phyloP scores from a whole-genome alignment of 331 rosid species.

The Malus hybrid region DNA sequence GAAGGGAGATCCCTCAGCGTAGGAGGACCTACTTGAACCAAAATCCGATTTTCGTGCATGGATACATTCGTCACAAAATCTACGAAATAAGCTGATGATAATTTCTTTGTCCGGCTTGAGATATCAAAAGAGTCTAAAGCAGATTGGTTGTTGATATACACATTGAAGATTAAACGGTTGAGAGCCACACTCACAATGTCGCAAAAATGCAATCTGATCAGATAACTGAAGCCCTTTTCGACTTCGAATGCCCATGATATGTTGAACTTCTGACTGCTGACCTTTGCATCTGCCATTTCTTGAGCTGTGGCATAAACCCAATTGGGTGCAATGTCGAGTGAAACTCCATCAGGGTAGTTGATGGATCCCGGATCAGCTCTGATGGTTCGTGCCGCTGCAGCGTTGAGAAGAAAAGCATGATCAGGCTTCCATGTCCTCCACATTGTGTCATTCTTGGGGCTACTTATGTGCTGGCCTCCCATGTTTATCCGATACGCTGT shows the following conservation, averaged over 20 bases:
- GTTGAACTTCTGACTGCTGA: slow-evolving; percentile 29
- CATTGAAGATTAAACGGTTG: slow-evolving; percentile 34
- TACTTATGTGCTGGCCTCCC: slow-evolving; percentile 22
- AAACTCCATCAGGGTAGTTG: slow-evolving; percentile 26
- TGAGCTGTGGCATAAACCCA: slow-evolving; percentile 40
- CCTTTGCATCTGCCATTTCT: slow-evolving; percentile 37
- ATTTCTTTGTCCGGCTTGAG: slow-evolving; percentile 21
- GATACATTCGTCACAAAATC: slow-evolving; percentile 26
- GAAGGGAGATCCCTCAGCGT: slow-evolving; percentile 14
- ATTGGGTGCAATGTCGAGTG: slow-evolving; percentile 32
- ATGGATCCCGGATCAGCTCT: slow-evolving; percentile 15
- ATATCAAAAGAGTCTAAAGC: slow-evolving; percentile 27
- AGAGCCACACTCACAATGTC: slow-evolving; percentile 23
- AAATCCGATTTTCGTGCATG: slow-evolving; percentile 8
- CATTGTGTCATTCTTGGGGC: too few species aligned
- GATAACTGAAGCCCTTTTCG: slow-evolving; percentile 28
- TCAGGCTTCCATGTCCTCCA: slow-evolving; percentile 33
- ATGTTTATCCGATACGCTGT: slow-evolving; percentile 32
- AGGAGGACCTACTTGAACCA: slow-evolving; percentile 43
- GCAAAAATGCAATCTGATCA: slow-evolving; percentile 42
- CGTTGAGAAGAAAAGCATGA: slow-evolving; percentile 19
- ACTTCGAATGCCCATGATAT: slow-evolving; percentile 40
- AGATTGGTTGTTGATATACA: slow-evolving; percentile 30
- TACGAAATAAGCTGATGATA: slow-evolving; percentile 24
- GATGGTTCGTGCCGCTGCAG: slow-evolving; percentile 25